phyloP scores from a whole-genome alignment of 2,329 filamentous ascomycete genomes.

The Penicillium sp. region DNA sequence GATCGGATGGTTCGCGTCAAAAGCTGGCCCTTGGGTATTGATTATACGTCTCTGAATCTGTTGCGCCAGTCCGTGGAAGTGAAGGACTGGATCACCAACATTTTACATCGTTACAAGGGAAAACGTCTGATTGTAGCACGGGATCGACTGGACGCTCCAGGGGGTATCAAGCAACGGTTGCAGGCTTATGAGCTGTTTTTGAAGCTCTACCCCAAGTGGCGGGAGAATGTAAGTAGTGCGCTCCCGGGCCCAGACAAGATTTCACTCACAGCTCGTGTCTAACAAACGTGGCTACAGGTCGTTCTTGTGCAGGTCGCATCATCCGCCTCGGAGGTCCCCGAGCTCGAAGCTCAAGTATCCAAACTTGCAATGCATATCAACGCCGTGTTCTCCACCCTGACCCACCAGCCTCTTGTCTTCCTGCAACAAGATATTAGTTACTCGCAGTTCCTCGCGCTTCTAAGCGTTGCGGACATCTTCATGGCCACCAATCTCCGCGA shows the following conservation, averaged over 20 bases:
- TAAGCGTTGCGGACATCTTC: slow-evolving; percentile 80
- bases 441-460: slow-evolving; percentile 80
- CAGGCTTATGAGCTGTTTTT: slow-evolving; percentile 86
- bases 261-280: neutral
- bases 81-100: slow-evolving; percentile 66
- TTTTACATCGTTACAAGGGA: slow-evolving; percentile 73
- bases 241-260: neutral
- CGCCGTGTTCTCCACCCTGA: slow-evolving; percentile 77
- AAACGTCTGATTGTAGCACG: slow-evolving; percentile 88
- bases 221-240: slow-evolving; percentile 52
- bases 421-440: slow-evolving; percentile 91
- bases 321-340: slow-evolving; percentile 75
- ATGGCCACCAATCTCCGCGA: slow-evolving; percentile 93
- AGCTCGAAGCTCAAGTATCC: slow-evolving; percentile 77
- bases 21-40: slow-evolving; percentile 77
- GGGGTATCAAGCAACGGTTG: slow-evolving; percentile 87
- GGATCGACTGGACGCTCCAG: slow-evolving; percentile 86
- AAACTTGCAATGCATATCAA: slow-evolving; percentile 94
- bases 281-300: slow-evolving; percentile 43
- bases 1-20: slow-evolving; percentile 84
- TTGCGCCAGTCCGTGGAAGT: slow-evolving; percentile 68
- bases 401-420: slow-evolving; percentile 86
- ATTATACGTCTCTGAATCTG: slow-evolving; percentile 63
- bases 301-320: slow-evolving; percentile 90
- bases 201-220: slow-evolving; percentile 83